These are phyloP conservation scores for Tetraselmis chui DNA, from an alignment of 139 green algal genomes.

Conservation along the genomic window DNA sequence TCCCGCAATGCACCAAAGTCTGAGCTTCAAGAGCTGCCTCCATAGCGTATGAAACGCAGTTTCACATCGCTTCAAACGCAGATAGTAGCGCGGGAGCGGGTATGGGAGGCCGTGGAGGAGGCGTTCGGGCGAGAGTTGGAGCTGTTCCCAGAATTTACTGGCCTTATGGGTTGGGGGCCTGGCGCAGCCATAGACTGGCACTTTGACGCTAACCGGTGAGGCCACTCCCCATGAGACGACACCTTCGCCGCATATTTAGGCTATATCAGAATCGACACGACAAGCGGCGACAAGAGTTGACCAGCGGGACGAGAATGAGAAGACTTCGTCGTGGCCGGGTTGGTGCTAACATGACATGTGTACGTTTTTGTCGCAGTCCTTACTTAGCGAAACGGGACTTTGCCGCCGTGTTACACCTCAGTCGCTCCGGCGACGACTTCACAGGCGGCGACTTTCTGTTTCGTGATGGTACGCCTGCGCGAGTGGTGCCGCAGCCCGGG, in stretches of 20 bases:
- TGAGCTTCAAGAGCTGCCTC: no score
- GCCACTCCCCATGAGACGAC: not conserved
- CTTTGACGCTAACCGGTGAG: constrained; percentile 25
- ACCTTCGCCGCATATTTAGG: not conserved
- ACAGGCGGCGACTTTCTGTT: constrained; percentile 27
- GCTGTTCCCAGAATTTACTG: constrained; percentile 9
- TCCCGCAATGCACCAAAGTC: no score
- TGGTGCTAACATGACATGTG: no score
- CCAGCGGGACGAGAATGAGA: no score
- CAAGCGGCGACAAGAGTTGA: no score
- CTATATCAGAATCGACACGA: no score
- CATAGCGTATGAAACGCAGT: no score
- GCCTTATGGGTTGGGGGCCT: constrained; percentile 21
- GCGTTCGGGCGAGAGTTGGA: constrained; percentile 15
- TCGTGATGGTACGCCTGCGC: constrained; percentile 13
- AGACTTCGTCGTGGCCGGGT: no score
- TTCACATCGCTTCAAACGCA: not conserved
- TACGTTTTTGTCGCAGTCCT: constrained; percentile 4
- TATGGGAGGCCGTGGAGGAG: constrained; percentile 19
- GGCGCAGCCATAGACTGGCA: constrained; percentile 23
- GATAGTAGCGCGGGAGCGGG: constrained; percentile 8
- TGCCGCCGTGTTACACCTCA: constrained; percentile 30
- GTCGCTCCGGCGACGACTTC: constrained; percentile 20
- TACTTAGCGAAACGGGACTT: constrained; percentile 23
- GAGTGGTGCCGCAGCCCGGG: constrained; percentile 6